A percentile compares a stretch with the other conserved stretches of the same genome.
Conservation (phyloP, 805 yeast species). For the Candida sithepensis region DNA sequence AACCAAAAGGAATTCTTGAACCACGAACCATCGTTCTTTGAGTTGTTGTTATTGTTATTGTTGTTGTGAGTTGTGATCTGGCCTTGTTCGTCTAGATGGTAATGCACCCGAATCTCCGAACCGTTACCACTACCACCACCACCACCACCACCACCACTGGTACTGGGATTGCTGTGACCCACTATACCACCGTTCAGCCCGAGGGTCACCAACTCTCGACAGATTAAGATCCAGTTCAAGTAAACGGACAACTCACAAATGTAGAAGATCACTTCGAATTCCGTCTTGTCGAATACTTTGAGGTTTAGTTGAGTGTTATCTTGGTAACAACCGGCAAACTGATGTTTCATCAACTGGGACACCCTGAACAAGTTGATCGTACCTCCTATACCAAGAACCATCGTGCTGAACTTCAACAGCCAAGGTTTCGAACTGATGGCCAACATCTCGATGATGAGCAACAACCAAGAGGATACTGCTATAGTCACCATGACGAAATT, state of each 20-base stretch:
- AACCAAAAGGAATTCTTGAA: neutral
- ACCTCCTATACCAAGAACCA: constrained; percentile 50
- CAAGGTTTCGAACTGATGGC: constrained; percentile 56
- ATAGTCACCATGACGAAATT: constrained; percentile 52
- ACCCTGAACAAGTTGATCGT: constrained; percentile 48
- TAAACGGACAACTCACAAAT: constrained; percentile 43
- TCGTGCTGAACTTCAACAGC: constrained; percentile 54
- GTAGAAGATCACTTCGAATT: constrained; percentile 37
- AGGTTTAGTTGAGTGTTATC: constrained; percentile 43
- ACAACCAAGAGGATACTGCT: constrained; percentile 68
- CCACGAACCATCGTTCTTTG: neutral
- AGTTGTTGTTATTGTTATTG: neutral
- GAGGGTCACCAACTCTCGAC: constrained; percentile 8
- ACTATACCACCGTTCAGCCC: constrained; percentile 1
- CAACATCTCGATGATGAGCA: constrained; percentile 52
- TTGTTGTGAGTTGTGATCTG: neutral
- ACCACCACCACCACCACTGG: neutral
- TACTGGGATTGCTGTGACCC: neutral
- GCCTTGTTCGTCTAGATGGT: neutral
- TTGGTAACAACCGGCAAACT: constrained; percentile 51
- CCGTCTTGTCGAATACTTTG: constrained; percentile 34
- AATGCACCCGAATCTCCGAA: neutral
- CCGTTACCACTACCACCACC: neutral
- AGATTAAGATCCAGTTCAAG: constrained; percentile 42
- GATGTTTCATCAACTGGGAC: constrained; percentile 43